Evolutionary conservation across 1,139 yeast genomes (phyloP), one percentile per base, ranked within the genome.

Genomic region (Taiozyma sp.): DNA sequence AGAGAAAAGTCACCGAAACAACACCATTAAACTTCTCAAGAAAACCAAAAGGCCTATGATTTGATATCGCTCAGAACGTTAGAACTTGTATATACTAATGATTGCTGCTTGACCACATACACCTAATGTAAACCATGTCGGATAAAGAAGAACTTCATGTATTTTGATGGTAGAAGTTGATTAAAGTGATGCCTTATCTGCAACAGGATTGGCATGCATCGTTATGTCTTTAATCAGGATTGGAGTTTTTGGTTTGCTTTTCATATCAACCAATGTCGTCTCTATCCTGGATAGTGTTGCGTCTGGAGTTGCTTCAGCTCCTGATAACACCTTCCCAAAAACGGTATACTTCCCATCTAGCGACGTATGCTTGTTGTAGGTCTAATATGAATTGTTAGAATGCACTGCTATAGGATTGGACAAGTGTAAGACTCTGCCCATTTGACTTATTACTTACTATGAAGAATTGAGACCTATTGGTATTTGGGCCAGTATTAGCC

Each of bases 1-100:
- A 89, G 77, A 82, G 99, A 70, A 83, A 83, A 64, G 82, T 87
- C 42, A 85, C 90, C 7, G 91, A 83, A 60, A 67, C 71, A 47
- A 78, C 78, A 48, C 82, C 87, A 38, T 69, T 80, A 57, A 87
- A 81, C 63, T 86, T 78, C 66, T 70, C 78, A 30, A 78, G 90
- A 68, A 80, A 82, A 54, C 72, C 59, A 64, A 65, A 59, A 61
- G 61, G 59, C 43, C 50, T 56, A 36, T 56, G 29, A 24, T 24
- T 8, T 22, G 28, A 24, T 12, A n/a, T 22, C 41, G n/a, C 24
- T 38, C 24, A 38, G 14, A 19, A 38, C 10, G 24, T 9, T 38
- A 38, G n/a, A 38, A 19, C 24, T 38, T 38, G 41, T 38, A 38
- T 38, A 38, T 38, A 38, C 10, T 16, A 38, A 38, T 38, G 41